Conservation (phyloP, 2,329 filamentous ascomycete genomes). For the Botrytis aclada region DNA sequence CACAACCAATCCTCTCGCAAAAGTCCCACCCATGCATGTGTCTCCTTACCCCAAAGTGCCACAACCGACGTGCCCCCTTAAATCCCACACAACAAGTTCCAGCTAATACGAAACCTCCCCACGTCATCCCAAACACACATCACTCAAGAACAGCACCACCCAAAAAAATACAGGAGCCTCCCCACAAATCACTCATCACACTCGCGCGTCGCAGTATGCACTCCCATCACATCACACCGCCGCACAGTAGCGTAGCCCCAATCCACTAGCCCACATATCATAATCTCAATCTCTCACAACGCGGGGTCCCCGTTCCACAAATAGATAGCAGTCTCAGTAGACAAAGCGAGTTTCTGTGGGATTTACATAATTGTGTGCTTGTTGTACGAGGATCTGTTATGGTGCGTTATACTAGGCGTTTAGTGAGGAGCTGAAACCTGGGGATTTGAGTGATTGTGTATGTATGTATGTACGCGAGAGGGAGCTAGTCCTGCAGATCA, state of each 20-base stretch:
- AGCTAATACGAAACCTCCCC: not conserved
- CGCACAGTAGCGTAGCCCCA: not conserved
- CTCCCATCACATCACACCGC: not conserved
- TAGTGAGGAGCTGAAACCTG: not conserved
- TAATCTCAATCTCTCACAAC: rapidly evolving
- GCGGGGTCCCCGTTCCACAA: not conserved
- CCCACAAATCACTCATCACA: not conserved
- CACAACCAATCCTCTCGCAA: not conserved
- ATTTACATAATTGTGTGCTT: not conserved
- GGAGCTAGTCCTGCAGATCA: not conserved
- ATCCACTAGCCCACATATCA: not conserved
- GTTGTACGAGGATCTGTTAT: not conserved
- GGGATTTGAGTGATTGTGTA: not conserved
- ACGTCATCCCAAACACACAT: not conserved
- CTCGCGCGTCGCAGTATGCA: not conserved
- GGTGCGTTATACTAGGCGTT: too few relatives aligned
- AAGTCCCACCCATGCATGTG: not conserved
- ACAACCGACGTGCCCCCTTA: rapidly evolving
- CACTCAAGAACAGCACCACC: not conserved
- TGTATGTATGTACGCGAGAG: not conserved
- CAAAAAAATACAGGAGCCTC: not conserved
- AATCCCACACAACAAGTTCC: not conserved
- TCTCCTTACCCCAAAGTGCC: not conserved
- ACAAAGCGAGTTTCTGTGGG: not conserved
- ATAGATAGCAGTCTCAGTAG: not conserved